Base-by-base conservation (phyloP, 257 asterid genomes). In the Ilex asprella region DNA sequence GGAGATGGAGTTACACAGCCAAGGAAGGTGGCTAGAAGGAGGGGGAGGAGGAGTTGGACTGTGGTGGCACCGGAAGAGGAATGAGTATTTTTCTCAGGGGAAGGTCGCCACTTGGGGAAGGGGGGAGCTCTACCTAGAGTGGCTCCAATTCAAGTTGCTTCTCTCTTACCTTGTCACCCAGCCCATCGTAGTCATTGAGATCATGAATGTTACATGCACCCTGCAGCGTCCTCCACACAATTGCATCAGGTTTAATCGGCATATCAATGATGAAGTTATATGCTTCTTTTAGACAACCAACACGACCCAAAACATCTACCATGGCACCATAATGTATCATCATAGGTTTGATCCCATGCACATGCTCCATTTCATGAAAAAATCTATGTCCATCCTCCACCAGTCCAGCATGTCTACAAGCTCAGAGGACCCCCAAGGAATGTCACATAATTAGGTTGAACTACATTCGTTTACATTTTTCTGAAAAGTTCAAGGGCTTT, bases 401-500 rank as follows among this genome's bases (percentile, higher is more conserved):
- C 41, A 85, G 39, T 7, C 97, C 96, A 1, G 80, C 83, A 63
- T 87, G 93, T 78, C 91, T 87, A 56, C 95, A 90, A 9, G 97
- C 95, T 62, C 83, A 78, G 58, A 90, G 96, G 59, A 83, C 84
- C 30, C 30, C 97, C 96, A 7, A 83, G 96, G 71, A 75, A 90
- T 2, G 90, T 82, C 6, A 87, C 88, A 41, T 79, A 78, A 65
- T 85, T 90, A 58, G 96, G 95, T 71, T 65, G 60, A 47, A 83
- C 32, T 7, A 70, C 59, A 49, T 27, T 30, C 10, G 55, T 30
- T 63, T 67, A 76, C 96, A 90, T 85, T 68, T 63, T 60, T 6
- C 16, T 56, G n/a, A 90, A 85, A 47, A 77, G 67, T 49, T 79
- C 59, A 43, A 90, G 79, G 53, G 89, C 87, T 4, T 67, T 65